Conservation (phyloP, 2,329 filamentous ascomycete genomes). For the Colletotrichum destructivum region DNA sequence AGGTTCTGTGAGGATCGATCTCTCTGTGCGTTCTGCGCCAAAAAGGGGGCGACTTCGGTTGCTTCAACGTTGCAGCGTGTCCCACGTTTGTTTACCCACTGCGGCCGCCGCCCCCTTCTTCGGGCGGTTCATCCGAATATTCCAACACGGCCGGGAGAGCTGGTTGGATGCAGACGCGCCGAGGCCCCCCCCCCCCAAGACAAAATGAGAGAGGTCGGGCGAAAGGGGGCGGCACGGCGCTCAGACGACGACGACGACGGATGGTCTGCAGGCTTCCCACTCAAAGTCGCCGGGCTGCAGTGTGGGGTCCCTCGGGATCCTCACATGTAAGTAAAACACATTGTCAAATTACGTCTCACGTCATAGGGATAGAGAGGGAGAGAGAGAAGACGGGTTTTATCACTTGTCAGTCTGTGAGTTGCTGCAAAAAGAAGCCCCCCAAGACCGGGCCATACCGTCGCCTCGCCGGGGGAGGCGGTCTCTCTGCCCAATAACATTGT, state of each 20-base stretch:
- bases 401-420: too few species aligned
- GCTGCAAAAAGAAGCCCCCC: too few species aligned
- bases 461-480: not conserved
- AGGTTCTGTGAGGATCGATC: not conserved
- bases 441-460: too few species aligned
- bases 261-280: too few species aligned
- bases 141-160: not conserved
- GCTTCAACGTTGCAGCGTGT: not conserved
- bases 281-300: not conserved
- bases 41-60: not conserved
- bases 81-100: conserved; percentile 5
- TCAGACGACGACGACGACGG: not conserved
- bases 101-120: conserved; percentile 13
- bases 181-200: not conserved
- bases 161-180: not conserved
- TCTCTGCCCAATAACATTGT: conserved; percentile 19
- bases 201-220: not conserved
- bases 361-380: conserved; percentile 28
- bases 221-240: conserved; percentile 4
- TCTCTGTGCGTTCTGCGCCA: not conserved
- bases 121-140: conserved; percentile 29
- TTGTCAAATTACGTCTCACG: conserved; percentile 25
- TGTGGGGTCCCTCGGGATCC: not conserved
- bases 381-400: too few species aligned
- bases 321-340: conserved; percentile 26